Conservation (phyloP, 306 rosid genomes). For the Betula pendula region DNA sequence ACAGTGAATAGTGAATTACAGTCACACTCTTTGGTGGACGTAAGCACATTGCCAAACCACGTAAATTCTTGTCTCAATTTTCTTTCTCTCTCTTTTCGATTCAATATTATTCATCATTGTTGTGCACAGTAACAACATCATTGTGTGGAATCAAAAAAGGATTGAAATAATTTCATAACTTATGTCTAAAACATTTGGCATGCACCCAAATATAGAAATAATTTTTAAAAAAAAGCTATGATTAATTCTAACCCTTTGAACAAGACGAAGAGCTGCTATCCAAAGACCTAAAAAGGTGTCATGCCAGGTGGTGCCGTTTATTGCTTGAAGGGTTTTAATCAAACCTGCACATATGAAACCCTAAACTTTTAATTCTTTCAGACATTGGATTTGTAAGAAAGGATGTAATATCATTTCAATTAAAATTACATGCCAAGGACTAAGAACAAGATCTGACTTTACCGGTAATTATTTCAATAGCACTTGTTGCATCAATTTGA, state of each 20-base stretch:
- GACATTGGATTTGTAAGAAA: conserved; percentile 17
- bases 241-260: conserved; percentile 78
- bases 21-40: too few species aligned
- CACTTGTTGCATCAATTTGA: conserved; percentile 86
- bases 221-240: not conserved
- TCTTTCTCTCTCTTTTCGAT: too few species aligned
- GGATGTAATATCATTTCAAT: conserved; percentile 8
- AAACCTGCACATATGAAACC: conserved; percentile 58
- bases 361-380: conserved; percentile 18
- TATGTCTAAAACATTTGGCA: not conserved
- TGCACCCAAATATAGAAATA: conserved; percentile 17
- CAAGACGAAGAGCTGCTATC: conserved; percentile 90
- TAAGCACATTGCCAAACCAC: too few species aligned
- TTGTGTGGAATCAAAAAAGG: not conserved
- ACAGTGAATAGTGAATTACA: too few species aligned
- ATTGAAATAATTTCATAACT: not conserved
- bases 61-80: too few species aligned
- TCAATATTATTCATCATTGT: too few species aligned
- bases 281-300: conserved; percentile 93
- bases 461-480: conserved; percentile 82
- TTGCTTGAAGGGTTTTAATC: conserved; percentile 86
- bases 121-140: too few species aligned
- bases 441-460: conserved; percentile 15
- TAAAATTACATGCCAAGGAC: conserved; percentile 22
- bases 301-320: conserved; percentile 92